A percentile compares a stretch with the other conserved stretches of the same genome.
These are phyloP conservation scores for Oryza glumipatula DNA, from an alignment of 176 grass and related monocot species.

Conservation along the genomic window DNA sequence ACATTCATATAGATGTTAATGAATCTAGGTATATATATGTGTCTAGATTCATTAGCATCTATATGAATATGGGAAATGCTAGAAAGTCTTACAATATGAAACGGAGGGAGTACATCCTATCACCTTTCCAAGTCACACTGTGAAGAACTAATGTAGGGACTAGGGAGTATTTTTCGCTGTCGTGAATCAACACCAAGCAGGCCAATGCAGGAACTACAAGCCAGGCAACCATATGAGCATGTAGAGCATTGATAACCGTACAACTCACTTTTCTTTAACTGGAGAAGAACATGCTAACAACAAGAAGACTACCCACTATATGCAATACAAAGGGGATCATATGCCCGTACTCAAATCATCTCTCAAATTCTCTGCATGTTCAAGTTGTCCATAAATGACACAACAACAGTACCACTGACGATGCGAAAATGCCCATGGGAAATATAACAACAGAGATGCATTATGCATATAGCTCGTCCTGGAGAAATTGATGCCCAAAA, in stretches of 20 bases:
- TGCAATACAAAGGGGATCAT: constrained; percentile 31
- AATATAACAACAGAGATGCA: background rate
- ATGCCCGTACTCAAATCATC: constrained; percentile 31
- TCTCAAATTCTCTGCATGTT: constrained; percentile 27
- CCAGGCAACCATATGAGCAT: constrained; percentile 45
- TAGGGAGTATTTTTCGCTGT: constrained; percentile 23
- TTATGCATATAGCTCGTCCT: background rate
- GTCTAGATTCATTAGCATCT: too few species aligned
- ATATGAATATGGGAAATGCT: too few species aligned
- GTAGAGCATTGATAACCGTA: constrained; percentile 40
- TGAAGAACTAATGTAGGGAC: constrained; percentile 12
- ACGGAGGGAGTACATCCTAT: background rate
- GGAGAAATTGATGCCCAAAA: background rate
- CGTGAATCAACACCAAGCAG: constrained; percentile 24
- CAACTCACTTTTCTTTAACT: constrained; percentile 41
- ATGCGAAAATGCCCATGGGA: background rate
- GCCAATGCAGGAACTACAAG: constrained; percentile 38
- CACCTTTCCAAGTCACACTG: constrained; percentile 30
- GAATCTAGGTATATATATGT: too few species aligned
- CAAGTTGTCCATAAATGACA: constrained; percentile 6
- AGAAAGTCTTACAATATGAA: too few species aligned
- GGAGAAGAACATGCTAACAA: constrained; percentile 52
- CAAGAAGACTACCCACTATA: constrained; percentile 54
- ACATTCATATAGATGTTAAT: too few species aligned
- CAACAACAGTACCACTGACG: background rate